phyloP scores from a whole-genome alignment of 805 yeast species.

The Metschnikowia matae region DNA sequence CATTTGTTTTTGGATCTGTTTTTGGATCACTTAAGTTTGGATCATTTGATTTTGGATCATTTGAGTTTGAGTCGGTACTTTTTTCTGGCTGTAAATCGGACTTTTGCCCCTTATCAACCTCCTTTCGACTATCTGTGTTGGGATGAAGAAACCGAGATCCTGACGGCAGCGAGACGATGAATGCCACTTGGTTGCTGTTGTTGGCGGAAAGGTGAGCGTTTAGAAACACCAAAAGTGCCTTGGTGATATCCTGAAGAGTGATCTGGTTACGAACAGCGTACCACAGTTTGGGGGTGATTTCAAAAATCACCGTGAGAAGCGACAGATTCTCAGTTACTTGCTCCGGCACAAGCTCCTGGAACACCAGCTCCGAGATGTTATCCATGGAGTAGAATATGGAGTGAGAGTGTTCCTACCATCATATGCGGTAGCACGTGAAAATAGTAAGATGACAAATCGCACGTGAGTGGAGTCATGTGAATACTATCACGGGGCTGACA shows the following conservation, averaged over 20 bases:
- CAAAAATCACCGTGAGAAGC: slow-evolving; percentile 71
- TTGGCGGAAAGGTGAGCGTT: slow-evolving; percentile 87
- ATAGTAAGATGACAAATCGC: too few relatives aligned
- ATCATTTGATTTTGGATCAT: too few relatives aligned
- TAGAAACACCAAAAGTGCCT: slow-evolving; percentile 67
- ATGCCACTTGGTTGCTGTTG: slow-evolving; percentile 78
- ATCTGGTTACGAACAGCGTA: slow-evolving; percentile 40
- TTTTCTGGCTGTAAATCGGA: too few relatives aligned
- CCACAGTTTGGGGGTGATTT: slow-evolving; percentile 74
- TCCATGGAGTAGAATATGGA: slow-evolving; percentile 42
- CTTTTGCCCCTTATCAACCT: neutral
- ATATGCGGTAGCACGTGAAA: neutral
- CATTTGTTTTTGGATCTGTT: too few relatives aligned
- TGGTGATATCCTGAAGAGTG: slow-evolving; percentile 55
- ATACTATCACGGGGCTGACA: too few relatives aligned
- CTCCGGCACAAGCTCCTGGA: slow-evolving; percentile 32
- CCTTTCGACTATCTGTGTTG: slow-evolving; percentile 17
- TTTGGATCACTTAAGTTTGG: too few relatives aligned
- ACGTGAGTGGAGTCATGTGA: too few relatives aligned
- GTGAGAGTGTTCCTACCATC: neutral
- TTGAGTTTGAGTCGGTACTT: too few relatives aligned
- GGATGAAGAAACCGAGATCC: slow-evolving; percentile 77
- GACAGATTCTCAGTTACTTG: slow-evolving; percentile 55
- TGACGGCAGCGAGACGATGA: slow-evolving; percentile 68
- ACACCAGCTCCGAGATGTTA: slow-evolving; percentile 60